Evolutionary conservation across 2,329 filamentous ascomycete genomes (phyloP), one percentile per base, ranked within the genome.

Genomic region (Beauveria sp.): DNA sequence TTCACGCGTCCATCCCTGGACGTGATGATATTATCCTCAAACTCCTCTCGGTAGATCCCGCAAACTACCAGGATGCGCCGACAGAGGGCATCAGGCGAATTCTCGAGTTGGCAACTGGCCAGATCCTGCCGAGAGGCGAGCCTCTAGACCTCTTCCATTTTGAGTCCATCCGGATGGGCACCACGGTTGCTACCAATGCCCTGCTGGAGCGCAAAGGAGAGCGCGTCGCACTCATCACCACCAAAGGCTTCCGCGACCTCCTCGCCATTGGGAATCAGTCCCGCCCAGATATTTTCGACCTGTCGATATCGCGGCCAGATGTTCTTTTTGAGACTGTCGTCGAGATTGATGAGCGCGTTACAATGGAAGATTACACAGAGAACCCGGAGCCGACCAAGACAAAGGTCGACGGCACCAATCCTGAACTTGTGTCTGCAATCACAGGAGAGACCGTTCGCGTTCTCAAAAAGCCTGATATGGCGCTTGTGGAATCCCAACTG

Each of bases 81-180:
- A 79, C 89, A 34, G 88, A 91, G 76, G 87, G 87, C 26, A 91
- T 91, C 64, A 80, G 88, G 3, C 71, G 72, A 34, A 73, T 77
- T 26, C 65, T 76, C 12, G 73, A 72, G 66, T 66, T 68, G 18
- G 73, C 71, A 6, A 70, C 70, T 1, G 68, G 69, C 3, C 67
- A 67, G 6, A 63, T 69, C 2, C 67, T 76, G 18, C 72, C 75
- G 0, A 67, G 72, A 5, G 73, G 72, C 1, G 66, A 70, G 1
- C 60, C 71, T 7, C 56, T 77, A 12, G 71, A 76, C 12, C 69
- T 75, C 1, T 70, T 69, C 0, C 67, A 71, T 12, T 71, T 77
- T 43, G 85, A 89, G 69, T 88, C 84, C 61, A 90, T 91, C 67
- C 84, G 88, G 24, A 91, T 91, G 87, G 88, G 89, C n/a, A 91